Percentiles rank a stretch among this genome's conserved stretches.
Conservation (phyloP, 2,329 filamentous ascomycete genomes). For the Verticillium nubilum region DNA sequence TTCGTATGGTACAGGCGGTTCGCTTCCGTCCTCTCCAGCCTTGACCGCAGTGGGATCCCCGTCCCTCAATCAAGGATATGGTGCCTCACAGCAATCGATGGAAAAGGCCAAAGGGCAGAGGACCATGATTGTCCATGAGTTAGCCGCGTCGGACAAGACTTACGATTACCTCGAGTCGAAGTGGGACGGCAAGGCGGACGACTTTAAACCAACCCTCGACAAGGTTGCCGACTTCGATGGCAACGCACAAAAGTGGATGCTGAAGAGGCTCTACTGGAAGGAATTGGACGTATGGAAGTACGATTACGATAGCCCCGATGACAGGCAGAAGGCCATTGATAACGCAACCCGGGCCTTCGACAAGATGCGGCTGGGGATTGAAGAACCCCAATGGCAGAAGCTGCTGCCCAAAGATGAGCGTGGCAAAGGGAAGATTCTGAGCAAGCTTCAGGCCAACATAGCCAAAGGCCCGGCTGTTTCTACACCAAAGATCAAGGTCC, state of each 20-base stretch:
- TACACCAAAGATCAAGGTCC: constrained; percentile 43
- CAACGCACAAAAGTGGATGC: constrained; percentile 44
- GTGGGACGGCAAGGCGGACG: constrained; percentile 46
- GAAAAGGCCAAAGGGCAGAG: constrained; percentile 50
- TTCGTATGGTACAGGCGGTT: constrained; percentile 28
- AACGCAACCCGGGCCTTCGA: constrained; percentile 56
- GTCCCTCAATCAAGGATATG: constrained; percentile 40
- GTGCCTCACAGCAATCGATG: constrained; percentile 44
- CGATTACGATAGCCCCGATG: constrained; percentile 45
- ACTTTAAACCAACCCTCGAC: constrained; percentile 47
- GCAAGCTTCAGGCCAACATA: constrained; percentile 55
- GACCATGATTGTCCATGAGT: constrained; percentile 52
- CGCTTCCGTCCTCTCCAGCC: constrained; percentile 50
- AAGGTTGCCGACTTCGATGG: constrained; percentile 53
- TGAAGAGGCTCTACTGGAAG: constrained; percentile 55
- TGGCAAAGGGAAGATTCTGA: constrained; percentile 55
- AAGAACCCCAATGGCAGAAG: constrained; percentile 56
- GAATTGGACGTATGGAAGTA: constrained; percentile 62
- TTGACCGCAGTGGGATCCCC: constrained; percentile 51
- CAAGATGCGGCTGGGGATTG: constrained; percentile 48
- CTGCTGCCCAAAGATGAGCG: constrained; percentile 53
- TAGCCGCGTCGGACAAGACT: constrained; percentile 48
- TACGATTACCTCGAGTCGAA: constrained; percentile 43
- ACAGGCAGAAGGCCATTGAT: constrained; percentile 56
- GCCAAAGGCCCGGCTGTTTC: constrained; percentile 41